Evolutionary conservation across 805 yeast genomes (phyloP).

Genomic region (Geotrichum ghanense): DNA sequence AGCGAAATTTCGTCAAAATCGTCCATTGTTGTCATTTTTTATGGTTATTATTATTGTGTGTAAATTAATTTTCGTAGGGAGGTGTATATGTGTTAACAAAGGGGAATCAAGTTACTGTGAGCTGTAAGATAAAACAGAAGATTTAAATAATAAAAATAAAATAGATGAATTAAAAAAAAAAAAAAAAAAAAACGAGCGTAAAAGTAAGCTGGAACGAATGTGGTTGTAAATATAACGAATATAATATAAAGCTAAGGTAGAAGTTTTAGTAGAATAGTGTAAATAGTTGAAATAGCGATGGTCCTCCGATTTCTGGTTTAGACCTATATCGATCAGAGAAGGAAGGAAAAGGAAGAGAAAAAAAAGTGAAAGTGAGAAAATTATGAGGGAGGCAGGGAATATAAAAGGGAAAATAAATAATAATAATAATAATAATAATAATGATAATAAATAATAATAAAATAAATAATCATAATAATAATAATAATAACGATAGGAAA

Average conservation of each 20-base stretch:
- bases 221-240: background rate
- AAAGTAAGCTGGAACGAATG: background rate
- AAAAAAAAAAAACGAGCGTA: slow-evolving; percentile 1
- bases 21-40: too few species aligned
- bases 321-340: background rate
- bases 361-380: background rate
- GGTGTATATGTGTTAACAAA: background rate
- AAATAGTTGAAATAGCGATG: background rate
- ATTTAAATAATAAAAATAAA: too few species aligned
- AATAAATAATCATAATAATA: too few species aligned
- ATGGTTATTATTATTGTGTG: too few species aligned
- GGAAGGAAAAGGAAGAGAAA: background rate
- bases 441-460: background rate
- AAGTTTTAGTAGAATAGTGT: too few species aligned
- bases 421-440: background rate
- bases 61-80: background rate
- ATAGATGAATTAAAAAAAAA: too few species aligned
- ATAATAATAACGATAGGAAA: too few species aligned
- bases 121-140: too few species aligned
- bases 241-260: too few species aligned
- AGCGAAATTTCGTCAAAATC: background rate
- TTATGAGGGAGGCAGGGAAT: background rate
- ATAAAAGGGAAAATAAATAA: background rate
- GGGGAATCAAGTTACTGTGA: background rate
- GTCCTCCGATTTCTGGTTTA: too few species aligned